phyloP scores from a whole-genome alignment of 495 filamentous ascomycete genomes.

The Xylona heveae region DNA sequence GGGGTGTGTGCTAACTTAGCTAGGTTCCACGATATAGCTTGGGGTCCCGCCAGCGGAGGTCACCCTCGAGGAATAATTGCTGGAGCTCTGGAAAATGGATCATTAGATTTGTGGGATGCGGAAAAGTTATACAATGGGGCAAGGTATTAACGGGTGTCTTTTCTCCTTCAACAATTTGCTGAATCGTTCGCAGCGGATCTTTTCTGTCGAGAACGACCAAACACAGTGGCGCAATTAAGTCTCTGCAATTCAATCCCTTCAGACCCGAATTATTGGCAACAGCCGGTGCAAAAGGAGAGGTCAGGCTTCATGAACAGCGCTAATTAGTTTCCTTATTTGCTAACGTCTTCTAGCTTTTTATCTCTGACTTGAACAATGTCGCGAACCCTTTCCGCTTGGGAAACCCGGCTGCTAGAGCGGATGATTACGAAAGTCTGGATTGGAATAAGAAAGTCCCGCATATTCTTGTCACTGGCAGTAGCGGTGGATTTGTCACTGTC shows the following conservation, averaged over 20 bases:
- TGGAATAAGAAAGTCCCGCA: slow-evolving; percentile 98
- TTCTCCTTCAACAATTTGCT: slow-evolving; percentile 3
- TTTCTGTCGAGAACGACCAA: slow-evolving; percentile 77
- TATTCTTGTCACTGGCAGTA: slow-evolving; percentile 86
- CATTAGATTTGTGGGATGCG: slow-evolving; percentile 90
- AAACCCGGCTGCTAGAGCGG: slow-evolving; percentile 64
- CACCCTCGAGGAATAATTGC: slow-evolving; percentile 73
- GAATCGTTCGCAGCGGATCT: slow-evolving; percentile 32
- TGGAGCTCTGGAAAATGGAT: slow-evolving; percentile 86
- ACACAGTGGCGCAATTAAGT: slow-evolving; percentile 82
- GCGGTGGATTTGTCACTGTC: slow-evolving; percentile 87
- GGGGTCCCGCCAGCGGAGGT: slow-evolving; percentile 60
- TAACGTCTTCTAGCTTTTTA: slow-evolving; percentile 36
- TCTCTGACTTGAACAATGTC: slow-evolving; percentile 82
- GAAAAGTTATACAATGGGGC: slow-evolving; percentile 54
- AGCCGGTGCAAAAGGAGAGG: slow-evolving; percentile 80
- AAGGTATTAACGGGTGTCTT: slow-evolving; percentile 17
- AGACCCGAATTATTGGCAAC: slow-evolving; percentile 81
- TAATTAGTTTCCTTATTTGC: background rate
- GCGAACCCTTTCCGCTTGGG: slow-evolving; percentile 75
- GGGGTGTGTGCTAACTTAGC: no score
- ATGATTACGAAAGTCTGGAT: slow-evolving; percentile 86
- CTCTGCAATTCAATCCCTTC: slow-evolving; percentile 94
- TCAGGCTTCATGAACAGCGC: slow-evolving; percentile 7
- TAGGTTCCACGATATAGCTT: slow-evolving; percentile 95